Evolutionary conservation across 2,329 filamentous ascomycete genomes (phyloP), one percentile per base, ranked within the genome.

Genomic region (Penicillium sp.): DNA sequence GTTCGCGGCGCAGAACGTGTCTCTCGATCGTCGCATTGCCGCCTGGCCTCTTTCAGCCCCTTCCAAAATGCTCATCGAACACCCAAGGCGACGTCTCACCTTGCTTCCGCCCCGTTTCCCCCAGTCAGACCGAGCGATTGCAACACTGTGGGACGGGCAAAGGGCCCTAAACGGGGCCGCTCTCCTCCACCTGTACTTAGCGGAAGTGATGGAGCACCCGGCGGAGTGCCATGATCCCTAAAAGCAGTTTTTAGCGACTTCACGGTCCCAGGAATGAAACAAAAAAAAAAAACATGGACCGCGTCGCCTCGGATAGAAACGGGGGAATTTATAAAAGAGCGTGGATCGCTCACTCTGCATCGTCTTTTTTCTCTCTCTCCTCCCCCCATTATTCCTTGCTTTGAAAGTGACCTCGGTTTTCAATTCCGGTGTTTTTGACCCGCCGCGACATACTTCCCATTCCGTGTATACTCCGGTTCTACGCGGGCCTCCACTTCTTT

Each of bases 141-240:
- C 40, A 55, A 55, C 34, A 44, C 49, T 52, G 61, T 57, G 55
- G 61, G 46, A 59, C 56, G 55, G 29, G 50, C 51, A 47, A 48
- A 50, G 46, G 49, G 53, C 42, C 58, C 59, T 55, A 57, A 54
- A 56, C 51, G 58, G 58, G 59, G 57, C 55, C 47, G 55, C 62
- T 69, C 67, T 70, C 67, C 63, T 72, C 61, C 61, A 73, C 69
- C 68, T 74, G 72, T 69, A 74, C 71, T 74, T 74, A 74, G 69
- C 65, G 71, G 71, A 70, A 63, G 49, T 49, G 57, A 59, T 61
- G 55, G 55, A 61, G 56, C 53, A 55, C 56, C 51, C 51, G 49
- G 58, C 50, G 56, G 53, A 57, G 53, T 49, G 52, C 48, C 47
- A 41, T 60, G 62, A 67, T 68, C 69, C 62, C 68, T 73, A 73